Conservation (phyloP, 768 basidiomycete genomes). For the Hydnomerulius pinastri region DNA sequence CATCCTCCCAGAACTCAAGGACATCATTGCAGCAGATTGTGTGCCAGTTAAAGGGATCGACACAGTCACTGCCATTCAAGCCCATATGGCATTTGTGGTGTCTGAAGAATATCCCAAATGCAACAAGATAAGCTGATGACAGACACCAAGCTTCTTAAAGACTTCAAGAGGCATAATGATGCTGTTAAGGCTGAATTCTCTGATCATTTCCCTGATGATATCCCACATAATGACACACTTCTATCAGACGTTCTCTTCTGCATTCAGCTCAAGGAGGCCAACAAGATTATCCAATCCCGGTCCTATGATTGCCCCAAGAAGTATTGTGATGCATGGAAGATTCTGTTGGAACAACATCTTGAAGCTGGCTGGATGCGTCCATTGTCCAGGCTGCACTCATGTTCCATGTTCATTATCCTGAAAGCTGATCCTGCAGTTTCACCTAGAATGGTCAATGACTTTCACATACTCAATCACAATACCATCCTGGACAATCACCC, state of each 20-base stretch:
- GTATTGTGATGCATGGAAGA: slow-evolving; percentile 35
- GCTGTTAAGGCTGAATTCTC: slow-evolving; percentile 8
- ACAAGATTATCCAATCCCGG: slow-evolving; percentile 20
- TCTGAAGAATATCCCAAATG: neutral
- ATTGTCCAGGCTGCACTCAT: slow-evolving; percentile 31
- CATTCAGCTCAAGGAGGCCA: slow-evolving; percentile 30
- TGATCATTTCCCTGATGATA: slow-evolving; percentile 27
- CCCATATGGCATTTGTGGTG: neutral
- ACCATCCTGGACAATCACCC: slow-evolving; percentile 20
- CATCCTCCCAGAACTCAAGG: neutral
- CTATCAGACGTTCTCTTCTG: slow-evolving; percentile 23
- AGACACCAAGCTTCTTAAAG: neutral
- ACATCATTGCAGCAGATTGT: neutral
- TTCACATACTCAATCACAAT: slow-evolving; percentile 23
- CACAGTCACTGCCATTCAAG: neutral
- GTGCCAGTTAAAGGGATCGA: neutral
- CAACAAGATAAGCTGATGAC: too few species aligned
- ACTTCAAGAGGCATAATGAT: neutral
- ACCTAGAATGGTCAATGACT: slow-evolving; percentile 33
- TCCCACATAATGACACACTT: slow-evolving; percentile 23
- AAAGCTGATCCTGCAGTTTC: slow-evolving; percentile 28
- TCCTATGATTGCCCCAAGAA: slow-evolving; percentile 36
- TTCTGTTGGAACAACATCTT: slow-evolving; percentile 35
- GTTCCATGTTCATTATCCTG: slow-evolving; percentile 39
- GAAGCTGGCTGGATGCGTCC: slow-evolving; percentile 31